Evolutionary conservation across 257 asterid species (phyloP).

Genomic region (Solanum chilense): DNA sequence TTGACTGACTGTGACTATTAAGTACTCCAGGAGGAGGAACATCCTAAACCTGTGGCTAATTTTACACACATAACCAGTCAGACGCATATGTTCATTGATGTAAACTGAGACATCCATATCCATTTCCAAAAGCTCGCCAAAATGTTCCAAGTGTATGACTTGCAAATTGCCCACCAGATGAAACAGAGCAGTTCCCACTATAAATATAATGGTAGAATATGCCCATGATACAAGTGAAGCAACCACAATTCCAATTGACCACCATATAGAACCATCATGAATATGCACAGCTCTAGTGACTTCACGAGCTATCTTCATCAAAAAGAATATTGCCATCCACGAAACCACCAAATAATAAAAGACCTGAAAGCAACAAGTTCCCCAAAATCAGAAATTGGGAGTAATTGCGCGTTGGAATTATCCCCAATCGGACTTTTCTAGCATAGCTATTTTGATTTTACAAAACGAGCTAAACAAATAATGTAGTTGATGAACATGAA

Average conservation of each 20-base stretch:
- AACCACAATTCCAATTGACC: conserved; percentile 23
- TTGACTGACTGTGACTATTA: conserved; percentile 57
- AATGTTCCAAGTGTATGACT: conserved; percentile 64
- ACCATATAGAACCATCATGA: conserved; percentile 43
- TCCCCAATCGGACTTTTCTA: neutral
- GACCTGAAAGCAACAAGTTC: conserved; percentile 25
- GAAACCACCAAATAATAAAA: conserved; percentile 43
- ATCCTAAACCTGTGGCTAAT: conserved; percentile 76
- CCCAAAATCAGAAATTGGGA: neutral
- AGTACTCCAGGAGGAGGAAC: conserved; percentile 70
- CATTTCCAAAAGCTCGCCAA: conserved; percentile 58
- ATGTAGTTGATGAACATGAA: neutral
- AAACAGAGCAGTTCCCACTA: conserved; percentile 60
- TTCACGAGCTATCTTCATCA: conserved; percentile 59
- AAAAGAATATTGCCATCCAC: conserved; percentile 54
- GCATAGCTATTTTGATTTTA: neutral
- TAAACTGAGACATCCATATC: conserved; percentile 65
- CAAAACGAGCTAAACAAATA: neutral
- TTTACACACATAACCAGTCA: conserved; percentile 50
- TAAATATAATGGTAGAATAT: conserved; percentile 52
- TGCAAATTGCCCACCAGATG: conserved; percentile 71
- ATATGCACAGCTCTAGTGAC: conserved; percentile 44
- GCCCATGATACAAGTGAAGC: conserved; percentile 61
- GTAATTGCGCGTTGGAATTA: neutral
- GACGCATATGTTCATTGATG: conserved; percentile 71